Conservation (phyloP, 495 filamentous ascomycete genomes). For the Penicillium robsamsonii region DNA sequence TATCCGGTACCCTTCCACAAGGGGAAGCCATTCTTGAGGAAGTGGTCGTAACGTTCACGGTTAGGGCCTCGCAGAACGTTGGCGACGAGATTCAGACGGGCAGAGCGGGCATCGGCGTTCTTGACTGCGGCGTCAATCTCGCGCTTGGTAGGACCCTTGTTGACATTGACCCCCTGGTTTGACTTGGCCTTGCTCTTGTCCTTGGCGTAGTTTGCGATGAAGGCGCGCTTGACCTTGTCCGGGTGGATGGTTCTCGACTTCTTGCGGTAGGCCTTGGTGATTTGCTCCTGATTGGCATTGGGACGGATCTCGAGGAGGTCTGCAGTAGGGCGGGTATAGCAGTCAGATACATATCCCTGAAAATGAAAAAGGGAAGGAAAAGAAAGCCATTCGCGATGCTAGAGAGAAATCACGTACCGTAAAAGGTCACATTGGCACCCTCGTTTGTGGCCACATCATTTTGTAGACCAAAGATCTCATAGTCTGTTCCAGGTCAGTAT, state of each 20-base stretch:
- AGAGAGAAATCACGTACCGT: constrained; percentile 48
- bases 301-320: constrained; percentile 78
- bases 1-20: constrained; percentile 96
- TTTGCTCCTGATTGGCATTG: constrained; percentile 77
- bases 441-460: constrained; percentile 79
- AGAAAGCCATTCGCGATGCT: neutral
- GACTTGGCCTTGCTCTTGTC: constrained; percentile 55
- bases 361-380: neutral
- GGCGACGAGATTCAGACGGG: constrained; percentile 76
- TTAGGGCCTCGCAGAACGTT: constrained; percentile 77
- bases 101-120: constrained; percentile 72
- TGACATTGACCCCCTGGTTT: constrained; percentile 62
- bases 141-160: constrained; percentile 64
- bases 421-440: constrained; percentile 84
- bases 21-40: constrained; percentile 91
- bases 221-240: constrained; percentile 87
- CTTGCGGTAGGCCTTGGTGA: constrained; percentile 91
- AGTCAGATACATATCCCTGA: constrained; percentile 8
- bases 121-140: constrained; percentile 76
- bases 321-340: constrained; percentile 17
- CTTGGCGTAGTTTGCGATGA: constrained; percentile 69
- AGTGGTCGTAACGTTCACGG: constrained; percentile 92
- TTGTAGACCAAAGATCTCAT: constrained; percentile 92
- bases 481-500: constrained; percentile 56
- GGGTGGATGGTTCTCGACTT: constrained; percentile 80